Conservation (phyloP, 306 rosid genomes). For the Senna tora region DNA sequence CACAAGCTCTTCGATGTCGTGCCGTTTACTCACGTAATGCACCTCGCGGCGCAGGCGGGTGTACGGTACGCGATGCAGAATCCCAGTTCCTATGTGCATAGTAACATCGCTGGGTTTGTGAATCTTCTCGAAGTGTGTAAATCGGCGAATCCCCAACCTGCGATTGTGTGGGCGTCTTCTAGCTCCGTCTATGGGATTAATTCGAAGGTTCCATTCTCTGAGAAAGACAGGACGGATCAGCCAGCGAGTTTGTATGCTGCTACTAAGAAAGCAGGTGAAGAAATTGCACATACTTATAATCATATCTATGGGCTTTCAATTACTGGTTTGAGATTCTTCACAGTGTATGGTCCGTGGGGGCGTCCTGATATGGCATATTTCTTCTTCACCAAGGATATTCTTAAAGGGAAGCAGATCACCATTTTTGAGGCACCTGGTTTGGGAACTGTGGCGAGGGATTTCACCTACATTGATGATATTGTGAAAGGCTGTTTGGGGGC, state of each 20-base stretch:
- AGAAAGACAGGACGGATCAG: constrained; percentile 79
- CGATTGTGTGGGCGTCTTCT: constrained; percentile 83
- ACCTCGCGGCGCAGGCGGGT: constrained; percentile 88
- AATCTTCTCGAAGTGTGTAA: constrained; percentile 73
- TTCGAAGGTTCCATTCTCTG: constrained; percentile 78
- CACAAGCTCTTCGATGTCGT: constrained; percentile 84
- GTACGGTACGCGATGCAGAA: constrained; percentile 89
- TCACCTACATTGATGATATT: constrained; percentile 82
- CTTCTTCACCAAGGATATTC: constrained; percentile 75
- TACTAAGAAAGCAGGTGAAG: constrained; percentile 86
- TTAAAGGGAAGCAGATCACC: constrained; percentile 66
- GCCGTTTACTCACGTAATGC: constrained; percentile 81
- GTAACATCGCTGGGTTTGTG: constrained; percentile 80
- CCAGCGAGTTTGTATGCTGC: constrained; percentile 87
- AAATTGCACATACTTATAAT: constrained; percentile 75
- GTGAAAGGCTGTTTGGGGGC: constrained; percentile 83
- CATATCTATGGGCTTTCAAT: constrained; percentile 84
- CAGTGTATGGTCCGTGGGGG: constrained; percentile 92
- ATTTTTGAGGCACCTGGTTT: constrained; percentile 68
- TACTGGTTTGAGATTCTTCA: constrained; percentile 79
- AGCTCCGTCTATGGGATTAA: constrained; percentile 90
- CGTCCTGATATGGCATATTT: constrained; percentile 96
- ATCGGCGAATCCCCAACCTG: constrained; percentile 75
- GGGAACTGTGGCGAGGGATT: constrained; percentile 82
- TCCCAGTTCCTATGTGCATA: constrained; percentile 70